A percentile compares a stretch with the other conserved stretches of the same genome.
These are phyloP conservation scores for Leishmania lainsoni DNA, from an alignment of 208 protist species.

Conservation along the genomic window DNA sequence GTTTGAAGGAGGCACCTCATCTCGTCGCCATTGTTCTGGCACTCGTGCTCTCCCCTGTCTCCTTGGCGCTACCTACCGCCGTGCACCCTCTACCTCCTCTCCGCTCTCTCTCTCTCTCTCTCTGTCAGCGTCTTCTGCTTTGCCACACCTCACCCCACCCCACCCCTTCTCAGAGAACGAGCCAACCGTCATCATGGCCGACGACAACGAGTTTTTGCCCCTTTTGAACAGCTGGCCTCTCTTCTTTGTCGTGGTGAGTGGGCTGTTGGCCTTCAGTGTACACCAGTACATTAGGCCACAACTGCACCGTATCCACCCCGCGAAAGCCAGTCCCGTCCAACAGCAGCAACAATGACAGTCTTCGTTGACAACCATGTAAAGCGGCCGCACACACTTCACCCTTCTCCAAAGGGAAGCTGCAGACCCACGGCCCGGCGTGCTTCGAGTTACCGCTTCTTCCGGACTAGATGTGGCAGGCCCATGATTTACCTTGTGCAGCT, in stretches of 20 bases:
- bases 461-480: not conserved
- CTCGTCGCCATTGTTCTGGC: not conserved
- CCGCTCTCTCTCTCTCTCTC: not conserved
- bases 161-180: not conserved
- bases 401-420: no score
- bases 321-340: not conserved
- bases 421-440: no score
- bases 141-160: not conserved
- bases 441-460: not conserved
- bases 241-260: slow-evolving; percentile 31
- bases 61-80: not conserved
- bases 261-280: slow-evolving; percentile 24
- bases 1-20: not conserved
- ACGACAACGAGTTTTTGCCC: slow-evolving; percentile 54
- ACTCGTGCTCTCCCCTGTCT: not conserved
- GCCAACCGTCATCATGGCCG: slow-evolving; percentile 15
- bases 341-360: not conserved
- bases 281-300: slow-evolving; percentile 4
- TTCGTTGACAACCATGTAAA: not conserved
- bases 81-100: no score
- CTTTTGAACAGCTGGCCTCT: slow-evolving; percentile 59
- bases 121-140: not conserved
- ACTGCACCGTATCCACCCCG: not conserved
- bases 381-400: not conserved
- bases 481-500: not conserved